phyloP scores from a whole-genome alignment of 345 rosid genomes.

The Triadica sebifera region DNA sequence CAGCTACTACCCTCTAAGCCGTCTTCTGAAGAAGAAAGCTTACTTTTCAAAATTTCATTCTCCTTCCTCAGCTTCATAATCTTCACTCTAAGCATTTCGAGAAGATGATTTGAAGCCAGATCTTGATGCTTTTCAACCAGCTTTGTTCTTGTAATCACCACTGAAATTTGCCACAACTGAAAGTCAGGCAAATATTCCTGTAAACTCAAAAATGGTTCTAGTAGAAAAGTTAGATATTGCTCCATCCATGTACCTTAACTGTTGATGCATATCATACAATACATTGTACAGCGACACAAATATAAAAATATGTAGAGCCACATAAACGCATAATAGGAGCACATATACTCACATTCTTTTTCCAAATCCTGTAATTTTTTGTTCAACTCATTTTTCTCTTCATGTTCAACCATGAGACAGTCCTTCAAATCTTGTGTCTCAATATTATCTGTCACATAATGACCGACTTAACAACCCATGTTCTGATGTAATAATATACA shows the following conservation, averaged over 20 bases:
- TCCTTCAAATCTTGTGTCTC: slow-evolving; percentile 85
- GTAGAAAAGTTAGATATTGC: neutral
- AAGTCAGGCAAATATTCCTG: too few species aligned
- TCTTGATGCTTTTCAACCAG: slow-evolving; percentile 59
- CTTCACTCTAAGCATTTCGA: slow-evolving; percentile 66
- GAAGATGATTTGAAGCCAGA: slow-evolving; percentile 51
- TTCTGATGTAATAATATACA: neutral
- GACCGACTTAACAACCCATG: slow-evolving; percentile 10
- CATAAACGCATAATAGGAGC: slow-evolving; percentile 1
- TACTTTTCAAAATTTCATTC: slow-evolving; percentile 73
- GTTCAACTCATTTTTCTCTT: slow-evolving; percentile 66
- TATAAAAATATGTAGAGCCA: neutral
- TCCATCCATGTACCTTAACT: neutral
- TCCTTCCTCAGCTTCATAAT: slow-evolving; percentile 84
- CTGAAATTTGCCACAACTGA: slow-evolving; percentile 46
- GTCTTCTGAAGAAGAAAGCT: slow-evolving; percentile 41
- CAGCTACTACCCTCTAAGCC: slow-evolving; percentile 19
- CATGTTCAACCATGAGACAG: slow-evolving; percentile 67
- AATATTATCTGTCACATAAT: slow-evolving; percentile 43
- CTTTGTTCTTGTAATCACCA: slow-evolving; percentile 59
- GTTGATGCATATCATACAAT: neutral
- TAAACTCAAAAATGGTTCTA: too few species aligned
- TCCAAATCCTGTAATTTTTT: slow-evolving; percentile 60
- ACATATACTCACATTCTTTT: slow-evolving; percentile 67
- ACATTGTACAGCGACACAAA: neutral